Evolutionary conservation across 805 yeast genomes (phyloP).

Genomic region (Lipomyces orientalis): DNA sequence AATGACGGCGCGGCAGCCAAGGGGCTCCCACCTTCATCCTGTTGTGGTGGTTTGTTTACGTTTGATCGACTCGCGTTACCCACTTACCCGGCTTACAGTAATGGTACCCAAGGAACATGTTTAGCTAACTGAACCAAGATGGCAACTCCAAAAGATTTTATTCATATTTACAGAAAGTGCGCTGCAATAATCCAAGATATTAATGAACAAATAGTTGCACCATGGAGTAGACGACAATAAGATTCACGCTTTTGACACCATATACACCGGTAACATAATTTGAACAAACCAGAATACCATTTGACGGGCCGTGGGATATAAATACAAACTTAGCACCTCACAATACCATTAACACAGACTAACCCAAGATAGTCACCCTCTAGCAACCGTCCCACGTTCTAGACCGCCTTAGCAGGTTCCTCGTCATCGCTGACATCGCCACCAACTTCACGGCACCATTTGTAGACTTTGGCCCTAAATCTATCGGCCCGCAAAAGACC

Average conservation of each 20-base stretch:
- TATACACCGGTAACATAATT: not conserved
- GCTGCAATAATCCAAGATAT: not conserved
- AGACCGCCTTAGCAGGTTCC: constrained; percentile 7
- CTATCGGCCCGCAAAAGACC: constrained; percentile 81
- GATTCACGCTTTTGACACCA: not conserved
- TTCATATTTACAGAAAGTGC: not conserved
- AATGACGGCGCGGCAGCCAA: constrained; percentile 13
- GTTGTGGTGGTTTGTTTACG: constrained; percentile 34
- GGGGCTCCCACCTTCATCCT: constrained; percentile 22
- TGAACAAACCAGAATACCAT: not conserved
- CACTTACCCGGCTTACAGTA: not conserved
- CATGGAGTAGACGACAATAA: not conserved
- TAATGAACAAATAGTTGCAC: not conserved
- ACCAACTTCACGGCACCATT: constrained; percentile 58
- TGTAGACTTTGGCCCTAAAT: constrained; percentile 67
- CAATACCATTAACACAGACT: not conserved
- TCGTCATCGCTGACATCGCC: constrained; percentile 36
- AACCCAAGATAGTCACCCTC: not conserved
- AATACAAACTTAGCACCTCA: not conserved
- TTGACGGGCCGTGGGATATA: not conserved
- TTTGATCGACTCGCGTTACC: constrained; percentile 22
- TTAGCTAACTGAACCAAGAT: no score
- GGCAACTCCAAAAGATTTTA: not conserved
- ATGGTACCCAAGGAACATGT: not conserved
- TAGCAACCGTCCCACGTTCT: not conserved